These are phyloP conservation scores for Monosporascus sp. DNA, from an alignment of 2,329 filamentous ascomycete species.

Conservation along the genomic window DNA sequence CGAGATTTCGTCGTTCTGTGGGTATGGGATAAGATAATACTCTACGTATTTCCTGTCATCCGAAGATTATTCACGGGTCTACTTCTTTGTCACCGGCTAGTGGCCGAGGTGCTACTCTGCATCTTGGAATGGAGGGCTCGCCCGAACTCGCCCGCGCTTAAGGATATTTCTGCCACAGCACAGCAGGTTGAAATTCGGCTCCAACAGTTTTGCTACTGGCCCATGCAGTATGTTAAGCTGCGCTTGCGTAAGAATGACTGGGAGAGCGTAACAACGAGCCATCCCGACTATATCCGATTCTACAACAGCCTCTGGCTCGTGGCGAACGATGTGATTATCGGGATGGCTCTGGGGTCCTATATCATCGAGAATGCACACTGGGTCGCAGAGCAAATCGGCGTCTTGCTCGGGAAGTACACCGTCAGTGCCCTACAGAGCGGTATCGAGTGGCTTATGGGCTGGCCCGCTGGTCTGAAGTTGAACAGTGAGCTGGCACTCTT, in stretches of 20 bases:
- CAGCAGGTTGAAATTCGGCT: constrained; percentile 96
- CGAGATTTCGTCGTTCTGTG: constrained; percentile 68
- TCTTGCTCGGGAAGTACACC: constrained; percentile 73
- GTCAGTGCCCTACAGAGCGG: constrained; percentile 83
- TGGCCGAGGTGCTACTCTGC: constrained; percentile 72
- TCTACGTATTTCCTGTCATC: constrained; percentile 75
- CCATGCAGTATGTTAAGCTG: constrained; percentile 88
- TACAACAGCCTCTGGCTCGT: constrained; percentile 99
- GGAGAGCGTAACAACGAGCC: constrained; percentile 91
- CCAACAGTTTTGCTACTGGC: constrained; percentile 99
- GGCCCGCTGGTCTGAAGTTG: constrained; percentile 89
- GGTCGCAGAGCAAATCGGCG: constrained; percentile 76
- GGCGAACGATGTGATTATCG: constrained; percentile 97
- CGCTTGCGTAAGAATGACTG: constrained; percentile 87
- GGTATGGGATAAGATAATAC: constrained; percentile 65
- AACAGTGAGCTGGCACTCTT: constrained; percentile 94
- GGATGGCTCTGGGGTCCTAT: constrained; percentile 91
- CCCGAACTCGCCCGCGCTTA: constrained; percentile 76
- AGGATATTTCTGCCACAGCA: constrained; percentile 92
- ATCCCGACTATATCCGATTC: constrained; percentile 97
- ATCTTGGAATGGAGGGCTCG: constrained; percentile 81
- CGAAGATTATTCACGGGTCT: constrained; percentile 69
- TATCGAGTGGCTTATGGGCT: constrained; percentile 93
- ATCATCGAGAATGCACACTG: constrained; percentile 91
- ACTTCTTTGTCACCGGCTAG: constrained; percentile 73